A percentile compares a stretch with the other conserved stretches of the same genome.
These are phyloP conservation scores for Hyphodiscus sp. DNA, from an alignment of 2,329 filamentous ascomycete species.

Conservation along the genomic window DNA sequence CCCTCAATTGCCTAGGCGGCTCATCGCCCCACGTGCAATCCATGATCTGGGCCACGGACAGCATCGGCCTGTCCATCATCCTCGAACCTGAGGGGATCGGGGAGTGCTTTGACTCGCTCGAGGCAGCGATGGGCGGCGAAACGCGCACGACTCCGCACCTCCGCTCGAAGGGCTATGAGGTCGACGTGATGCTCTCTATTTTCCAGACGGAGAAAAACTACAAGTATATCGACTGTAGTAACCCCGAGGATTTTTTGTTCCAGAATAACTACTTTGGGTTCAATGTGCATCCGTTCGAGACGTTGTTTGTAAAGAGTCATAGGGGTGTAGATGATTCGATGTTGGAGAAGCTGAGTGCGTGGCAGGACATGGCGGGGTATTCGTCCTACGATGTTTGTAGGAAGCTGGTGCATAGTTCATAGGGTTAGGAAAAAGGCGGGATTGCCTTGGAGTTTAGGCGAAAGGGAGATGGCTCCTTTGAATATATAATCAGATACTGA, in stretches of 20 bases:
- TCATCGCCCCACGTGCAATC: conserved; percentile 17
- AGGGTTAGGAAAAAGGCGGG: not conserved
- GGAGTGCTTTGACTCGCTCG: not conserved
- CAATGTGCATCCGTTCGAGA: conserved; percentile 19
- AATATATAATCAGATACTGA: not conserved
- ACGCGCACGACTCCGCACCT: not conserved
- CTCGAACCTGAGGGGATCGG: conserved; percentile 5
- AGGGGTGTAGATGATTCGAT: conserved; percentile 10
- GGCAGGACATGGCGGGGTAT: not conserved
- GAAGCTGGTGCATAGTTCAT: not conserved
- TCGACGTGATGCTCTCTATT: conserved; percentile 17
- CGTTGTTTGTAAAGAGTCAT: conserved; percentile 17
- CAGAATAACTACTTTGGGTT: conserved; percentile 13
- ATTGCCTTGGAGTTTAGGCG: not conserved
- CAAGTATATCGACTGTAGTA: not conserved
- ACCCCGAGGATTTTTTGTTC: conserved; percentile 11
- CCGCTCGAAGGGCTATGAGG: conserved; percentile 10
- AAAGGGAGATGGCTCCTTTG: not conserved
- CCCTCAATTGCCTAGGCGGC: conserved; percentile 12
- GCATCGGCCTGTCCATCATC: conserved; percentile 10
- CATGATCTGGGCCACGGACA: conserved; percentile 20
- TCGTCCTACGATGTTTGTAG: not conserved
- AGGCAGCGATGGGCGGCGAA: not conserved
- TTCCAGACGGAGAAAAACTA: conserved; percentile 12
- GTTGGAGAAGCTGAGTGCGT: not conserved